These are phyloP conservation scores for Astrothelium subdiscretum DNA, from an alignment of 495 filamentous ascomycete species.

Conservation along the genomic window DNA sequence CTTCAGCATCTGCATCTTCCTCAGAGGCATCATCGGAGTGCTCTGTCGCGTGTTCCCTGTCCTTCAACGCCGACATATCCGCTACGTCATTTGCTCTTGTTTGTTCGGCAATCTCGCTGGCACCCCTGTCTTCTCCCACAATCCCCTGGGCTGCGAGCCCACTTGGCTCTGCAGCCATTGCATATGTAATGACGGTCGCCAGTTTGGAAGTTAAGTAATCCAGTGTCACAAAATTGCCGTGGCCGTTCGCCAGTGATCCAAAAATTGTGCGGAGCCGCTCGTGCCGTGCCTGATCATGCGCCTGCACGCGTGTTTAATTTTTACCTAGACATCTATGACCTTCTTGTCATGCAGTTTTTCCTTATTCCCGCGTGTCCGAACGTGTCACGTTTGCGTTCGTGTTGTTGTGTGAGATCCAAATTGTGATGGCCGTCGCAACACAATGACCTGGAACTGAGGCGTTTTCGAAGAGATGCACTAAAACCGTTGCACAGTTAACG, in stretches of 20 bases:
- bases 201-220: constrained; percentile 22
- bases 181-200: constrained; percentile 23
- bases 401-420: not conserved
- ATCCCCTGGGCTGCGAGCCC: constrained; percentile 16
- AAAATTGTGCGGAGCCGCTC: not conserved
- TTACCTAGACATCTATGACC: no score
- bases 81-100: not conserved
- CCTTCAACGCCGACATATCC: not conserved
- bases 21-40: constrained; percentile 5
- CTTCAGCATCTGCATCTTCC: constrained; percentile 22
- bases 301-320: not conserved
- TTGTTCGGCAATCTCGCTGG: constrained; percentile 40
- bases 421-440: not conserved
- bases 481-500: no score
- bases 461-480: no score
- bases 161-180: constrained; percentile 25
- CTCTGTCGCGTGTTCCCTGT: constrained; percentile 27
- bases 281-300: not conserved
- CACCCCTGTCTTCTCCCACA: constrained; percentile 17
- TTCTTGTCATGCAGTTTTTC: no score
- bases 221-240: constrained; percentile 12
- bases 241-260: not conserved
- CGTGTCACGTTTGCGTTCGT: not conserved
- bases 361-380: no score
- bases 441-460: no score